Evolutionary conservation across 306 rosid genomes (phyloP), one percentile per base, ranked within the genome.

Genomic region (Benincasa hispida): DNA sequence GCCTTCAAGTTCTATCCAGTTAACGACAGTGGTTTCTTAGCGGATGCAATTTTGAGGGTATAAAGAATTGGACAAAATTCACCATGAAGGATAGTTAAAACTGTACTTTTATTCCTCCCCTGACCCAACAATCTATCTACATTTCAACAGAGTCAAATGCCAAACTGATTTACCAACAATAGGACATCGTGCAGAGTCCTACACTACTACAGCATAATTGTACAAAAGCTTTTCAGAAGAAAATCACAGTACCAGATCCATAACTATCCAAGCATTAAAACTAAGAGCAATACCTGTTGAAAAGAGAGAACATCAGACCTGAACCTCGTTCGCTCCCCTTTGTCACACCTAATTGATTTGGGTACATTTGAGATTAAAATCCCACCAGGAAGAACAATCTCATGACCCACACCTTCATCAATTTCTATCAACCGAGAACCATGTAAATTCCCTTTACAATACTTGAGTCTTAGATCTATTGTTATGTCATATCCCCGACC

Each of bases 261-360:
- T 21, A 17, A 61, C 37, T 7, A 45, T 42, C 75, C 56, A 24
- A 70, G 59, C 58, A 47, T 72, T 8, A 47, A 27, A 48, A 48
- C 28, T 47, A 48, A 25, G 76, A 47, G 76, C 4, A 47, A 24
- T 86, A 93, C 98, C 98, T 94, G 98, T 69, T 94, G 98, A 84
- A 94, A 94, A 78, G 97, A 83, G 67, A 94, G 93, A 82, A 90
- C 95, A 78, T 94, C 98, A 75, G 98, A 94, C 90, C 96, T 89
- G 83, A 94, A 94, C 82, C 97, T 83, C 0, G 91, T 94, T 42
- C 97, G 97, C 76, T 94, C 98, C 74, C 98, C 97, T 82, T 94
- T 93, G 82, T 93, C 98, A 11, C 97, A 93, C 81, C 91, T 93
- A 12, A 93, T 94, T 2, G 91, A 90, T 80, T 90, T 91, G 41